phyloP scores from a whole-genome alignment of 805 yeast species.

The Pichia pseudocactophila region DNA sequence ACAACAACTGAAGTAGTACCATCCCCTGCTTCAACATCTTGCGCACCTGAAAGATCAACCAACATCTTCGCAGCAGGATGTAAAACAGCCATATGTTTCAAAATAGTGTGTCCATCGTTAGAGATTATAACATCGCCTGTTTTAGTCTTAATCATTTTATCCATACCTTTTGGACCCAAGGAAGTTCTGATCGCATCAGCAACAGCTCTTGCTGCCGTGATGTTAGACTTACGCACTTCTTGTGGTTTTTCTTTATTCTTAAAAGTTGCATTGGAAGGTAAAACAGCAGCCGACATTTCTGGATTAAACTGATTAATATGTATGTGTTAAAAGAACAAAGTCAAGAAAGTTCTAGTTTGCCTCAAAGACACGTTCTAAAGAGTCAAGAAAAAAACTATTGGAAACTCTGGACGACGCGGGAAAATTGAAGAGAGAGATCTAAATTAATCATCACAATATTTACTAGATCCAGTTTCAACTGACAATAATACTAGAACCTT shows the following conservation, averaged over 20 bases:
- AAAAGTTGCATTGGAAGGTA: slow-evolving; percentile 63
- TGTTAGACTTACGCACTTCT: slow-evolving; percentile 84
- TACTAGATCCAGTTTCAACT: too few species aligned
- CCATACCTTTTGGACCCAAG: slow-evolving; percentile 99
- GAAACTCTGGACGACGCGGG: too few species aligned
- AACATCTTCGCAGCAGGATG: slow-evolving; percentile 98
- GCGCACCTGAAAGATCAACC: slow-evolving; percentile 95
- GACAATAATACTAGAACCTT: too few species aligned
- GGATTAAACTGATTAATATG: too few species aligned
- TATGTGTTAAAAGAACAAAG: neutral
- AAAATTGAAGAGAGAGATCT: too few species aligned
- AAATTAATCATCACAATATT: too few species aligned
- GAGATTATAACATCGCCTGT: slow-evolving; percentile 89
- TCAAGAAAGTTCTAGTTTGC: too few species aligned
- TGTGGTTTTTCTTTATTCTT: slow-evolving; percentile 91
- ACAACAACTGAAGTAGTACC: slow-evolving; percentile 98
- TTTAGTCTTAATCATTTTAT: slow-evolving; percentile 94
- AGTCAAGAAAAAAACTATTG: too few species aligned
- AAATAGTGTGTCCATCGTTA: slow-evolving; percentile 96
- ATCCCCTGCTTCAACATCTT: slow-evolving; percentile 99
- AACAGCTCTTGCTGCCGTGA: slow-evolving; percentile 88
- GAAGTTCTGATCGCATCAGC: slow-evolving; percentile 94
- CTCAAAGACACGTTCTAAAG: too few species aligned
- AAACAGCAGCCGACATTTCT: slow-evolving; percentile 10
- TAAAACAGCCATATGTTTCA: slow-evolving; percentile 94